Conservation (phyloP, 176 grass and related monocot species). For the Tillandsia leiboldiana region DNA sequence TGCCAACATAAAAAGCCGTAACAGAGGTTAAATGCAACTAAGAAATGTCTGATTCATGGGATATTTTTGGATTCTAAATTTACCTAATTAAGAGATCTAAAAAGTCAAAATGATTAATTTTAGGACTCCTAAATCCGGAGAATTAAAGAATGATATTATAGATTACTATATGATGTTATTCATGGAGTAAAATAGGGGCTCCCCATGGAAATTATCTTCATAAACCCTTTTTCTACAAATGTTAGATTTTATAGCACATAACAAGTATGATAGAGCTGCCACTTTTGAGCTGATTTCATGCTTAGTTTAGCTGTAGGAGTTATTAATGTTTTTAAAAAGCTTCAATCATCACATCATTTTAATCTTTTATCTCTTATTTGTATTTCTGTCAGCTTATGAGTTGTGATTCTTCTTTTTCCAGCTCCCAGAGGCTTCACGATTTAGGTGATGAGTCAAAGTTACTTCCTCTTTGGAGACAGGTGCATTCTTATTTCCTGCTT, state of each 20-base stretch:
- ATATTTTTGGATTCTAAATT: neutral
- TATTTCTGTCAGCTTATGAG: neutral
- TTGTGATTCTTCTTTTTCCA: constrained; percentile 14
- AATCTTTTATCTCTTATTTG: neutral
- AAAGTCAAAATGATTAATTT: neutral
- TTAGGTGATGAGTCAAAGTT: constrained; percentile 52
- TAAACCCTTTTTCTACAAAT: neutral
- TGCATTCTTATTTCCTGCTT: constrained; percentile 18
- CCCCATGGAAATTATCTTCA: neutral
- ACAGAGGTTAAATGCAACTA: neutral
- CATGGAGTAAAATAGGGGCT: neutral
- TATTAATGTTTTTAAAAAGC: neutral
- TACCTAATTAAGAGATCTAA: neutral
- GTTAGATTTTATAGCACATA: neutral
- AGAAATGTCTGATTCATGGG: neutral
- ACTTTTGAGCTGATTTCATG: neutral
- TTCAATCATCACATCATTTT: neutral
- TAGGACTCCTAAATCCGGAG: neutral
- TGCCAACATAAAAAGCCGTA: too few relatives aligned
- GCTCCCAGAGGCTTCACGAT: constrained; percentile 68
- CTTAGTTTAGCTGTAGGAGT: neutral
- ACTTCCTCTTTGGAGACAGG: constrained; percentile 93
- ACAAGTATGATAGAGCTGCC: too few relatives aligned
- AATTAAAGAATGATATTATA: neutral
- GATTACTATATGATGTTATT: neutral